Conservation (phyloP, 148 eudicot genomes). For the Amaranthus hypochondriacus region DNA sequence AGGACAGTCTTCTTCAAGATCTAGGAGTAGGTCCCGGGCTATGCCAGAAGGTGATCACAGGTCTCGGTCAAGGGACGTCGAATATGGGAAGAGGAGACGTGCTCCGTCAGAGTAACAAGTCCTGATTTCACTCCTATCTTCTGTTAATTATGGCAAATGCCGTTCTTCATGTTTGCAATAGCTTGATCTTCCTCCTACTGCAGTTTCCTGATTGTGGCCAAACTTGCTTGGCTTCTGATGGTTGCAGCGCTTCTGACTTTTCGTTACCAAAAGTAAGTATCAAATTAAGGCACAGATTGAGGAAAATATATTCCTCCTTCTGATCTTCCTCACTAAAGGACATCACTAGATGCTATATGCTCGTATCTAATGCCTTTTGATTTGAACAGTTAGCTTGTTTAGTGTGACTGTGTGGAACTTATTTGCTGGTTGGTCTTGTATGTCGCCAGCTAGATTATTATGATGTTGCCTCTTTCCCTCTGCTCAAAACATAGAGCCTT, state of each 20-base stretch:
- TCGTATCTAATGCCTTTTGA: slow-evolving; percentile 22
- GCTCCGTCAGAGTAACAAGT: slow-evolving; percentile 51
- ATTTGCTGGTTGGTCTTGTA: slow-evolving; percentile 14
- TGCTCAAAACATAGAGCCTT: not conserved
- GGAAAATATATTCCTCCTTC: slow-evolving; percentile 10
- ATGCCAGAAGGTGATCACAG: slow-evolving; percentile 66
- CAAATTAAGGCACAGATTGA: slow-evolving; percentile 17
- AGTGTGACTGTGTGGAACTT: slow-evolving; percentile 33
- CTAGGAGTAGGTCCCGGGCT: slow-evolving; percentile 76
- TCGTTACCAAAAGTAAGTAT: slow-evolving; percentile 31
- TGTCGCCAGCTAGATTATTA: slow-evolving; percentile 20
- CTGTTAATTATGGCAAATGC: not conserved
- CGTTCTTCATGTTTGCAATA: slow-evolving; percentile 10
- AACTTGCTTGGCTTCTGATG: slow-evolving; percentile 25
- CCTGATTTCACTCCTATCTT: slow-evolving; percentile 10
- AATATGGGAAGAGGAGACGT: slow-evolving; percentile 89
- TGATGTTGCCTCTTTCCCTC: slow-evolving; percentile 1
- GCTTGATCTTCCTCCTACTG: slow-evolving; percentile 16
- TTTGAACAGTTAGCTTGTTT: slow-evolving; percentile 33
- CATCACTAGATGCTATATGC: slow-evolving; percentile 25
- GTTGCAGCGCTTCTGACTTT: slow-evolving; percentile 30
- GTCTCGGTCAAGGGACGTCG: slow-evolving; percentile 73
- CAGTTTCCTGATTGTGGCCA: slow-evolving; percentile 20
- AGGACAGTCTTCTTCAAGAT: slow-evolving; percentile 71
- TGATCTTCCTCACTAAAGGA: slow-evolving; percentile 26